A percentile compares a stretch with the other conserved stretches of the same genome.
Conservation (phyloP, 192 early-diverging fungal genomes). For the Entomortierella beljakovae region DNA sequence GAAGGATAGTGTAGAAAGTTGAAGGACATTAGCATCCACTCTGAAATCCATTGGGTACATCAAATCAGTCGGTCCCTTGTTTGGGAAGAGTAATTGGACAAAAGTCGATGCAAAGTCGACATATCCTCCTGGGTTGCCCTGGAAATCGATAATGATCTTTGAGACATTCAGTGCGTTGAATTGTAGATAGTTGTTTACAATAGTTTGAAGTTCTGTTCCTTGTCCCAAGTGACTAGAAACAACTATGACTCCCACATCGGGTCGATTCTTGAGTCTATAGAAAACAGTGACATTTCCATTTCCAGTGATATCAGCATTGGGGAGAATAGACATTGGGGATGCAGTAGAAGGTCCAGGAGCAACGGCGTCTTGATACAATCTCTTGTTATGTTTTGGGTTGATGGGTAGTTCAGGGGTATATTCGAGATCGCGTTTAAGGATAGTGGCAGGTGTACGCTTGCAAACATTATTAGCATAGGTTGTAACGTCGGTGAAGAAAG, state of each 20-base stretch:
- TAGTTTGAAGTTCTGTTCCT: background rate
- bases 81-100: constrained; percentile 19
- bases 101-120: constrained; percentile 9
- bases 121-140: constrained; percentile 22
- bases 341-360: background rate
- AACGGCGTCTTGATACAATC: background rate
- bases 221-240: background rate
- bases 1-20: background rate
- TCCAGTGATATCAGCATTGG: background rate
- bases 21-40: background rate
- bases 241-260: constrained; percentile 33
- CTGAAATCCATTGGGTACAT: constrained; percentile 1
- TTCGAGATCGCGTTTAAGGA: background rate
- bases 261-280: constrained; percentile 18
- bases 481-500: background rate
- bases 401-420: background rate
- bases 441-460: too few relatives aligned
- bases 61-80: background rate
- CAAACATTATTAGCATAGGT: background rate
- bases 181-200: background rate
- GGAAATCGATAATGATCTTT: constrained; percentile 31
- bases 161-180: constrained; percentile 4
- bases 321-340: background rate
- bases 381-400: too few relatives aligned
- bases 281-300: constrained; percentile 8